Evolutionary conservation across 305 asterid genomes (phyloP).

Genomic region (Stenogyne calaminthoides): DNA sequence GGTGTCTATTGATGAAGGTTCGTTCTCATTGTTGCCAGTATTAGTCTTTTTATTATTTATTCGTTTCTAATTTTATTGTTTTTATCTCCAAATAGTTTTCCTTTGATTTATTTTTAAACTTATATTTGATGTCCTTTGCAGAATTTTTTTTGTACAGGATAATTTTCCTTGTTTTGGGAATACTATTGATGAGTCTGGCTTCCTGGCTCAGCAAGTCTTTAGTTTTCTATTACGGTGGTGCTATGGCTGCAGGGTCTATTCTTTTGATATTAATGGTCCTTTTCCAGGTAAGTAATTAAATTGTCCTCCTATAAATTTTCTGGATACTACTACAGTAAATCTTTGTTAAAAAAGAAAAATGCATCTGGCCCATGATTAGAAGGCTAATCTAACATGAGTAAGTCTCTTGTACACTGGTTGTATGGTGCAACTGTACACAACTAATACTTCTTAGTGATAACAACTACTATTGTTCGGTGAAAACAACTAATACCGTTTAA

Average conservation of each 20-base stretch:
- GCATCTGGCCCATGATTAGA: not conserved
- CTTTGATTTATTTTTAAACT: slow-evolving; percentile 14
- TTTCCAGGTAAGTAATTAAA: slow-evolving; percentile 65
- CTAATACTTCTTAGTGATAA: too few species aligned
- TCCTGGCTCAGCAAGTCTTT: slow-evolving; percentile 79
- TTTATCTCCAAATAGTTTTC: slow-evolving; percentile 14
- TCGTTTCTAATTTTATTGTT: slow-evolving; percentile 9
- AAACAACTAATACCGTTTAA: too few species aligned
- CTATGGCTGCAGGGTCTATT: slow-evolving; percentile 74
- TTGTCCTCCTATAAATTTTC: not conserved
- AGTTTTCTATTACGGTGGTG: slow-evolving; percentile 78
- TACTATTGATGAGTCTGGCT: slow-evolving; percentile 59
- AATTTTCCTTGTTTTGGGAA: slow-evolving; percentile 68
- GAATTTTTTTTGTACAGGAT: slow-evolving; percentile 64
- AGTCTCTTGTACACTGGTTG: too few species aligned
- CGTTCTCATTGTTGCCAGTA: slow-evolving; percentile 22
- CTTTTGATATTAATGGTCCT: slow-evolving; percentile 84
- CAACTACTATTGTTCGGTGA: too few species aligned
- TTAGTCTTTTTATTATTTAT: not conserved
- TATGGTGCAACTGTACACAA: too few species aligned
- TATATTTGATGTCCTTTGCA: slow-evolving; percentile 45
- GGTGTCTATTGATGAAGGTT: slow-evolving; percentile 88
- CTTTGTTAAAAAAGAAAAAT: slow-evolving; percentile 14
- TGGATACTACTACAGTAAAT: not conserved
- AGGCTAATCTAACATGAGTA: not conserved